Conservation (phyloP, 1,284 basidiomycete species). For the Sporisorium sorghi region DNA sequence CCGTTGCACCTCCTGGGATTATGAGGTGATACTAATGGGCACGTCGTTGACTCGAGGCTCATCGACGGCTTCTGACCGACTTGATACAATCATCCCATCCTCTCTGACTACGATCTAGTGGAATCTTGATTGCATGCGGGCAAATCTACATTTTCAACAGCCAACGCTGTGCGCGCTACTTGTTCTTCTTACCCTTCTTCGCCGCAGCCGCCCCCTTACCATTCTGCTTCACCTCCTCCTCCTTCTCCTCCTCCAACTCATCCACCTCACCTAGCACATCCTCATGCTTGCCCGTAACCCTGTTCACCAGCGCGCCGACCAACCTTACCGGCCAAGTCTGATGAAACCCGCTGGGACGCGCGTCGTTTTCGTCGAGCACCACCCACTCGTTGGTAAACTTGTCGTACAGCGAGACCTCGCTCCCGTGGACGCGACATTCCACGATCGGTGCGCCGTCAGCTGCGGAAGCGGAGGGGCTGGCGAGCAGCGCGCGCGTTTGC, state of each 20-base stretch:
- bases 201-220: background rate
- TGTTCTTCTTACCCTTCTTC: constrained; percentile 24
- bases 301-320: constrained; percentile 26
- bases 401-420: constrained; percentile 50
- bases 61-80: too few species aligned
- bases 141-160: background rate
- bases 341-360: constrained; percentile 19
- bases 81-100: too few species aligned
- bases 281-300: constrained; percentile 30
- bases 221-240: background rate
- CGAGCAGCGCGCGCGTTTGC: constrained; percentile 38
- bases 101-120: too few species aligned
- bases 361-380: constrained; percentile 49
- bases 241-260: constrained; percentile 5
- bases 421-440: constrained; percentile 52
- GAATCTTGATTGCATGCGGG: background rate
- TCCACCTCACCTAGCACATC: constrained; percentile 29
- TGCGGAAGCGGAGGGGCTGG: constrained; percentile 16
- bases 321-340: constrained; percentile 53
- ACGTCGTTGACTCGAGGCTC: too few species aligned
- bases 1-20: too few species aligned
- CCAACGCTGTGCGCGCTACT: constrained; percentile 7
- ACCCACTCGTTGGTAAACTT: constrained; percentile 53
- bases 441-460: constrained; percentile 39
- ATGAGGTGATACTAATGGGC: too few species aligned